phyloP scores from a whole-genome alignment of 2,329 filamentous ascomycete species.

The Fusarium miscanthi region DNA sequence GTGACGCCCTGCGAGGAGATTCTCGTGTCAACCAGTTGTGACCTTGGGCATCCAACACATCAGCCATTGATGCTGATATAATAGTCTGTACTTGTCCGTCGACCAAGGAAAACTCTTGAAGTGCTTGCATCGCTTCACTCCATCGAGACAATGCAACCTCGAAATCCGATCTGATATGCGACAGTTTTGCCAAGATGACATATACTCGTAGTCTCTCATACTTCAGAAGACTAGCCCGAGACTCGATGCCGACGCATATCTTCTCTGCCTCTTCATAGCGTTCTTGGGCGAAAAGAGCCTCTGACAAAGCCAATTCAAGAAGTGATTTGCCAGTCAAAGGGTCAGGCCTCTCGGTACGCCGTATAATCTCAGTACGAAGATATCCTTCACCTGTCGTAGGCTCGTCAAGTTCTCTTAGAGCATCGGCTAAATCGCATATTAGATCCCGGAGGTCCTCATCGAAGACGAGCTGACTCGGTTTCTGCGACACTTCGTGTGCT shows the following conservation, averaged over 20 bases:
- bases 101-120: conserved; percentile 34
- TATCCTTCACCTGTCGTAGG: conserved; percentile 22
- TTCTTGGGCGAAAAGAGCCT: conserved; percentile 36
- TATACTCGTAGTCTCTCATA: conserved; percentile 33
- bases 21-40: conserved; percentile 37
- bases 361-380: conserved; percentile 30
- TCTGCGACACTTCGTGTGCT: conserved; percentile 13
- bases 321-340: conserved; percentile 30
- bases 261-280: conserved; percentile 27
- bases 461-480: conserved; percentile 21
- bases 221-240: conserved; percentile 33
- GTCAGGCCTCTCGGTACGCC: conserved; percentile 15
- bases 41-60: conserved; percentile 36
- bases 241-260: conserved; percentile 27
- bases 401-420: conserved; percentile 35
- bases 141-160: conserved; percentile 32
- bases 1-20: conserved; percentile 33
- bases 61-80: conserved; percentile 34
- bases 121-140: conserved; percentile 37
- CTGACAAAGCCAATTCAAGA: conserved; percentile 34
- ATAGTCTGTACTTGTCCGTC: conserved; percentile 34
- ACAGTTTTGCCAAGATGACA: conserved; percentile 35
- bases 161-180: conserved; percentile 30
- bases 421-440: conserved; percentile 38
- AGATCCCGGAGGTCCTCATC: conserved; percentile 38